These are phyloP conservation scores for Claviceps maximensis DNA, from an alignment of 2,329 filamentous ascomycete species.

Conservation along the genomic window DNA sequence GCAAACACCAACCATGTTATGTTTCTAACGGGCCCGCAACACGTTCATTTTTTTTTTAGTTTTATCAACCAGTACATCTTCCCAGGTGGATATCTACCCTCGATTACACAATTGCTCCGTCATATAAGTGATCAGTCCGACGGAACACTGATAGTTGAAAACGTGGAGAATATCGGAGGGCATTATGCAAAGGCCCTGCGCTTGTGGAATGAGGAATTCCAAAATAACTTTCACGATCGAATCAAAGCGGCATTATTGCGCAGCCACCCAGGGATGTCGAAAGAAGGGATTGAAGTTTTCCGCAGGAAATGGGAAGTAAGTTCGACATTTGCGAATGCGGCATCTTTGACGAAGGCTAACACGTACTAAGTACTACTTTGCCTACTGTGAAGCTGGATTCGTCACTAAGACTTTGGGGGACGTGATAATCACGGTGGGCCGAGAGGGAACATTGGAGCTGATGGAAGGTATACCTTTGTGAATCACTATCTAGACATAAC, in stretches of 20 bases:
- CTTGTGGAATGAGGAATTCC: constrained; percentile 54
- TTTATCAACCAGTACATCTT: constrained; percentile 72
- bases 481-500: background rate
- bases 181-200: constrained; percentile 59
- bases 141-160: constrained; percentile 51
- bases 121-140: constrained; percentile 48
- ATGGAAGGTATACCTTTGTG: constrained; percentile 57
- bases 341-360: constrained; percentile 5
- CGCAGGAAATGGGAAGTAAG: constrained; percentile 56
- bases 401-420: constrained; percentile 59
- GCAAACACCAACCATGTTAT: background rate
- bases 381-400: constrained; percentile 64
- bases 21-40: background rate
- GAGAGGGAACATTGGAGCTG: constrained; percentile 51
- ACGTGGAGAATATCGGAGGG: constrained; percentile 58
- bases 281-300: constrained; percentile 53
- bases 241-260: constrained; percentile 47
- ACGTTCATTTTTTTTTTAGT: constrained; percentile 15
- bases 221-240: constrained; percentile 43
- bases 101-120: constrained; percentile 40
- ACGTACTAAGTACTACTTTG: constrained; percentile 51
- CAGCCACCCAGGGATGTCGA: constrained; percentile 45
- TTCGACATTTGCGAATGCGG: background rate
- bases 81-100: constrained; percentile 59
- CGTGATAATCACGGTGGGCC: constrained; percentile 56